Evolutionary conservation across 371 early-diverging fungal species (phyloP).

Genomic region (Chytridium lagenaria): DNA sequence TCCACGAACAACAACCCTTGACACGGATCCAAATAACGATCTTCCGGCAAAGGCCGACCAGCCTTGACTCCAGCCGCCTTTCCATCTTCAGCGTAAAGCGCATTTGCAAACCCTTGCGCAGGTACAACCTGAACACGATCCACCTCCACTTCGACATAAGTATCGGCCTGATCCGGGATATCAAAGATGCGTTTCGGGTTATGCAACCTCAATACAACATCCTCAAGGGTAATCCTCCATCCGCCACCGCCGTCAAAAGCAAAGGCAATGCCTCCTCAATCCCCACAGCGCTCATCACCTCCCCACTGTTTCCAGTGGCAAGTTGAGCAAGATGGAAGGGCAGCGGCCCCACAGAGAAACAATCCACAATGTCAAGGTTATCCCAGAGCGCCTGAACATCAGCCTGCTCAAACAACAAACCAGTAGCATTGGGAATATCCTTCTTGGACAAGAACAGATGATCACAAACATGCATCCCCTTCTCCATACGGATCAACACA

Average conservation of each 20-base stretch:
- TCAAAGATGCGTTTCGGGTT: slow-evolving; percentile 91
- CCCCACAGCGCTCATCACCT: slow-evolving; percentile 47
- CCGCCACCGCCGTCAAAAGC: slow-evolving; percentile 81
- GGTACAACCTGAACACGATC: slow-evolving; percentile 53
- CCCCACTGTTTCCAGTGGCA: slow-evolving; percentile 41
- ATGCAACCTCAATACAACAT: slow-evolving; percentile 75
- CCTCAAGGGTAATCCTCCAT: slow-evolving; percentile 79
- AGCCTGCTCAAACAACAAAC: slow-evolving; percentile 22
- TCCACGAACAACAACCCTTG: slow-evolving; percentile 87
- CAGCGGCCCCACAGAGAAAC: slow-evolving; percentile 83
- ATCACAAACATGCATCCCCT: slow-evolving; percentile 92
- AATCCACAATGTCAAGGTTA: slow-evolving; percentile 81
- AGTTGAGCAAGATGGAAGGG: slow-evolving; percentile 65
- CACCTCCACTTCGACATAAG: slow-evolving; percentile 76
- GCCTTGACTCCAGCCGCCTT: slow-evolving; percentile 31
- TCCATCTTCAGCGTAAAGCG: slow-evolving; percentile 27
- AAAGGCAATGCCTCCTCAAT: slow-evolving; percentile 79
- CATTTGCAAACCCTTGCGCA: slow-evolving; percentile 35
- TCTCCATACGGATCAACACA: slow-evolving; percentile 80
- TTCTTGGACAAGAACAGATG: slow-evolving; percentile 69
- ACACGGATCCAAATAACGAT: slow-evolving; percentile 64
- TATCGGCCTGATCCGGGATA: slow-evolving; percentile 84
- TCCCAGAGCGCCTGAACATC: slow-evolving; percentile 79
- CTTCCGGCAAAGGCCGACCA: slow-evolving; percentile 46
- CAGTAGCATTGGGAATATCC: slow-evolving; percentile 28